Base-by-base conservation (phyloP, 345 rosid genomes). In the Litchi chinensis region DNA sequence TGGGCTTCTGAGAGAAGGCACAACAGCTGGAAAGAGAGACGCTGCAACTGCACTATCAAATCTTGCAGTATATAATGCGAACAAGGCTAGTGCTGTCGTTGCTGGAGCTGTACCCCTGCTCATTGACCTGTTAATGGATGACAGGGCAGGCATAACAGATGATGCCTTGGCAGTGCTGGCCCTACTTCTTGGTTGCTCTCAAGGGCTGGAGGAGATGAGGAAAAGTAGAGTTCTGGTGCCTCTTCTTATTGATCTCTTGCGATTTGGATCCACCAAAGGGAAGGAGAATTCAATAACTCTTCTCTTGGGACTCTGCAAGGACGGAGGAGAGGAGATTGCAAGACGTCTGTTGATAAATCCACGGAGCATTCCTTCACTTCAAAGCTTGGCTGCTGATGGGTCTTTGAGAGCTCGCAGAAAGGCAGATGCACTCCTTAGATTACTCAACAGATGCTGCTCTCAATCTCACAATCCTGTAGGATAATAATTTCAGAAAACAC, bases 121-220 rank as follows among this genome's bases (percentile, higher is more conserved):
- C 10, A 81, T 89, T 68, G 88, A 87, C 46, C 78, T 87, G 21
- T 70, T 91, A 79, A 86, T 86, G 91, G 91, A 87, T 50, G 95
- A 89, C 63, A 87, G 80, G 83, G 93, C 93, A 19, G 93, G 95
- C 71, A 87, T 91, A 40, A 90, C 91, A 3, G 95, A 91, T 37
- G 93, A 90, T 68, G 87, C 93, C 19, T 79, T 91, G 73, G 85
- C 86, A 1, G 71, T 90, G 71, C 79, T 91, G 60, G 82, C 90
- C 22, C 9, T 82, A 40, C 87, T 88, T 28, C 44, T 90, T 79
- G 87, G 91, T 8, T 85, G 88, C 54, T 12, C 80, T 5, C 75
- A 87, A 73, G 95, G 93, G 68, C 76, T 86, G 81, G 86, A 86
- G 79, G 87, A 88, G 76, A 81, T 88, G 18, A 85, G 83, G 70